A percentile compares a stretch with the other conserved stretches of the same genome.
These are phyloP conservation scores for Boletus reticulatus DNA, from an alignment of 768 basidiomycete species.

Conservation along the genomic window DNA sequence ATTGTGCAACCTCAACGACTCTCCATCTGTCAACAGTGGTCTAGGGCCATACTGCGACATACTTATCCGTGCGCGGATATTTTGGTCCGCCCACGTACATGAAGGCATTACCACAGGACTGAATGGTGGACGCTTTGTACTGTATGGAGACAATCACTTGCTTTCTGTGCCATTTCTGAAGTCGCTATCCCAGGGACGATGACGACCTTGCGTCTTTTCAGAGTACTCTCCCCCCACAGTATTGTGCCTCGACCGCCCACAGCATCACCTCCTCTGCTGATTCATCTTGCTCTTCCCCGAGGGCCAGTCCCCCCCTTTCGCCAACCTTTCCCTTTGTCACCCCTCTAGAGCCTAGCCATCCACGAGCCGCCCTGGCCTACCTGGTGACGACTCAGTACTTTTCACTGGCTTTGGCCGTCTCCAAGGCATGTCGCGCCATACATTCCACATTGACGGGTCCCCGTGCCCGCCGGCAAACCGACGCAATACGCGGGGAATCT, in stretches of 20 bases:
- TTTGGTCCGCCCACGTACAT: conserved; percentile 86
- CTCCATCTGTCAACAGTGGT: conserved; percentile 47
- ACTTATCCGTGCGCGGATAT: conserved; percentile 70
- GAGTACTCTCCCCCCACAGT: conserved; percentile 49
- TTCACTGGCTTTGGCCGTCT: conserved; percentile 70
- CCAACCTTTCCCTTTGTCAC: conserved; percentile 25
- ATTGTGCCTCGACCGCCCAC: conserved; percentile 26
- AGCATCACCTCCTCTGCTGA: conserved; percentile 33
- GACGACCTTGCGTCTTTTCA: conserved; percentile 80
- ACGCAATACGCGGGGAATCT: conserved; percentile 59
- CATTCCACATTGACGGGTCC: conserved; percentile 78
- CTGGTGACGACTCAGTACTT: conserved; percentile 58
- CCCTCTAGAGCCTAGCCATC: conserved; percentile 25
- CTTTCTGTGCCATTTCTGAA: conserved; percentile 1
- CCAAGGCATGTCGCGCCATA: conserved; percentile 73
- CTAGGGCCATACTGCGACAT: conserved; percentile 56
- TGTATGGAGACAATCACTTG: conserved; percentile 49
- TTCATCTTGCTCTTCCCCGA: conserved; percentile 35
- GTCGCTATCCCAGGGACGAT: conserved; percentile 46
- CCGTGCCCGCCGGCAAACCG: conserved; percentile 59
- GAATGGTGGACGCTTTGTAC: conserved; percentile 76
- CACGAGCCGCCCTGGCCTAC: conserved; percentile 42
- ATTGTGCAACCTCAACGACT: conserved; percentile 56
- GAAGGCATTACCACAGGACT: conserved; percentile 83
- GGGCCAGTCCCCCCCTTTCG: conserved; percentile 19